These are phyloP conservation scores for Penicillium italicum DNA, from an alignment of 2,329 filamentous ascomycete species.

Conservation along the genomic window DNA sequence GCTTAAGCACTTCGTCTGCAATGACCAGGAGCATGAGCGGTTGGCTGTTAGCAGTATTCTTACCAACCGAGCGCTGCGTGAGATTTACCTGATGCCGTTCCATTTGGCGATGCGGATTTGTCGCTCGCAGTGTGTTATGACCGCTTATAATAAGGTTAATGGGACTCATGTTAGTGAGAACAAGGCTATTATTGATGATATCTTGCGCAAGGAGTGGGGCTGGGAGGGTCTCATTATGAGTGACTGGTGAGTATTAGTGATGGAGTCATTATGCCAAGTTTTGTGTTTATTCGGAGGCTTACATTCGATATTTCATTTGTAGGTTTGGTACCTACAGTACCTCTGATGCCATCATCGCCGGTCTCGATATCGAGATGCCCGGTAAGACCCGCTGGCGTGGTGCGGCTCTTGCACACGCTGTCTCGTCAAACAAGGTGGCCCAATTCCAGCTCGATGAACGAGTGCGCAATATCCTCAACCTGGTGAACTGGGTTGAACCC, in stretches of 20 bases:
- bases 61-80: conserved; percentile 54
- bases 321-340: conserved; percentile 49
- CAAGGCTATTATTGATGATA: conserved; percentile 40
- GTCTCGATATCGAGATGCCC: conserved; percentile 49
- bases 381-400: conserved; percentile 46
- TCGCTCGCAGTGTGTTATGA: conserved; percentile 56
- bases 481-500: conserved; percentile 57
- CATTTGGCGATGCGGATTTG: conserved; percentile 58
- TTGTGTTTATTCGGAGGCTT: neutral
- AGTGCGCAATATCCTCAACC: conserved; percentile 55
- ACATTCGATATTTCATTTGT: neutral
- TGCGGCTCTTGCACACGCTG: conserved; percentile 40
- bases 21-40: conserved; percentile 47
- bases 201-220: conserved; percentile 47
- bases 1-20: conserved; percentile 62
- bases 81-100: conserved; percentile 63
- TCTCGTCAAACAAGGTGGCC: conserved; percentile 55
- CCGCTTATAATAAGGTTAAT: conserved; percentile 57
- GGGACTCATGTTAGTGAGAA: conserved; percentile 48
- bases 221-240: conserved; percentile 48
- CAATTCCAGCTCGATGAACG: conserved; percentile 56
- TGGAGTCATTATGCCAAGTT: neutral
- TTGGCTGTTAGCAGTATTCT: conserved; percentile 43
- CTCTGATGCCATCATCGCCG: conserved; percentile 44
- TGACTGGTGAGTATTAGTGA: conserved; percentile 38